Evolutionary conservation across 768 basidiomycete genomes (phyloP), one percentile per base, ranked within the genome.

Genomic region (Naematelia aurantialba): DNA sequence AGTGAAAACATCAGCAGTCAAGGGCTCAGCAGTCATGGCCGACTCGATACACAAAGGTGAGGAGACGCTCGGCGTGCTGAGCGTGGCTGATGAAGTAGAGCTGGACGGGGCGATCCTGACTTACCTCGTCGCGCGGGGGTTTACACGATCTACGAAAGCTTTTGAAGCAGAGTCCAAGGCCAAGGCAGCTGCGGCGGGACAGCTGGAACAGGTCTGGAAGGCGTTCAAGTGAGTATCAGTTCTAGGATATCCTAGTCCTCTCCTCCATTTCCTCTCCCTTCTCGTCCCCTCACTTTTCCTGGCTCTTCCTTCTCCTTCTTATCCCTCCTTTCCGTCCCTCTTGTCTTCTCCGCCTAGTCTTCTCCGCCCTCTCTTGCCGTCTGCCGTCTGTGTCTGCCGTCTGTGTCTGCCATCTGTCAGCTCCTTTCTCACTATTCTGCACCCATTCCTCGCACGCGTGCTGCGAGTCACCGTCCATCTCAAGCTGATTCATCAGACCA

Each of bases 51-150:
- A 39, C 8, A 39, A 39, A 39, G 34, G 34, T 39, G 17, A 39
- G 34, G 8, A 17, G 34, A 39, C 17, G 34, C 8, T 8, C 8
- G 34, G 17, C 34, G 17, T 17, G 34, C 8, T 8, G 8, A 39
- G 8, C 8, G 34, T 39, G n/a, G 34, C 34, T 39, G 17, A 39
- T 39, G 8, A 8, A 17, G 34, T 39, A 73, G 76, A 68, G 29
- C 74, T 77, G 49, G 67, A 74, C 62, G 45, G 61, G n/a, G 74
- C 76, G 34, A 63, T 77, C 46, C 63, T 72, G 19, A 61, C 72
- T 11, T 70, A 74, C 56, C 64, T 77, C 39, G 63, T 67, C 54
- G 50, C 58, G n/a, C 59, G 63, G 39, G 76, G 76, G 14, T 66
- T 69, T 45, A 68, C 70, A 29, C 62, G 65, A 27, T 58, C 76